These are phyloP conservation scores for Sclerotinia borealis DNA, from an alignment of 2,329 filamentous ascomycete genomes.

Conservation along the genomic window DNA sequence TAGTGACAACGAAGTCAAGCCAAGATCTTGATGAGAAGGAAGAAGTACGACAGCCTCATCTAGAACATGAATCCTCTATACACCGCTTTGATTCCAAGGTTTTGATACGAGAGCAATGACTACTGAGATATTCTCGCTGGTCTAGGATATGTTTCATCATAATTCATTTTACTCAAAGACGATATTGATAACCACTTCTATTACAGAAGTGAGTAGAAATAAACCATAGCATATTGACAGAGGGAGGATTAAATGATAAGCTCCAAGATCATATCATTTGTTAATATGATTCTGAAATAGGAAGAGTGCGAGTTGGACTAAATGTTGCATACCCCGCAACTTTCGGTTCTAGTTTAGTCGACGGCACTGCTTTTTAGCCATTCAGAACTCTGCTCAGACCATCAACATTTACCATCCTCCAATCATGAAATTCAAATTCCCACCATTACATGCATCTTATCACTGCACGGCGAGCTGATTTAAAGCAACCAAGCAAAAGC, in stretches of 20 bases:
- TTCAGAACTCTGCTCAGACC: background rate
- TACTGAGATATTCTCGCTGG: background rate
- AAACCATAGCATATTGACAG: background rate
- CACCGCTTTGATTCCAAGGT: slow-evolving; percentile 6
- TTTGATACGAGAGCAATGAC: background rate
- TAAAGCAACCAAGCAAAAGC: slow-evolving; percentile 6
- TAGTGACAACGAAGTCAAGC: slow-evolving; percentile 8
- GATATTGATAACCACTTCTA: slow-evolving; percentile 2
- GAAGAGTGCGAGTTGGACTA: background rate
- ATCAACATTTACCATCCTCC: slow-evolving; percentile 1
- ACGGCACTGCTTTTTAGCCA: slow-evolving; percentile 9
- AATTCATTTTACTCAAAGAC: background rate
- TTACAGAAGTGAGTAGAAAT: background rate
- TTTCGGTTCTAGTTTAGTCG: slow-evolving; percentile 11
- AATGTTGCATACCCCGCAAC: slow-evolving; percentile 13
- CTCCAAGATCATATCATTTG: background rate
- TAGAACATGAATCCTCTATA: slow-evolving; percentile 6
- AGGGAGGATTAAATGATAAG: background rate
- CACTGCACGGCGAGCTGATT: slow-evolving; percentile 6
- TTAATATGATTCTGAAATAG: background rate
- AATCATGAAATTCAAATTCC: slow-evolving; percentile 7
- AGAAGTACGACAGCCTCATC: slow-evolving; percentile 5
- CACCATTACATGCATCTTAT: slow-evolving; percentile 13
- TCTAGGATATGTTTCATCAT: background rate
- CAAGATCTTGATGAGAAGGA: slow-evolving; percentile 9